Evolutionary conservation across 306 rosid species (phyloP), one percentile per base, ranked within the genome.

Genomic region (Oemleria cerasiformis): DNA sequence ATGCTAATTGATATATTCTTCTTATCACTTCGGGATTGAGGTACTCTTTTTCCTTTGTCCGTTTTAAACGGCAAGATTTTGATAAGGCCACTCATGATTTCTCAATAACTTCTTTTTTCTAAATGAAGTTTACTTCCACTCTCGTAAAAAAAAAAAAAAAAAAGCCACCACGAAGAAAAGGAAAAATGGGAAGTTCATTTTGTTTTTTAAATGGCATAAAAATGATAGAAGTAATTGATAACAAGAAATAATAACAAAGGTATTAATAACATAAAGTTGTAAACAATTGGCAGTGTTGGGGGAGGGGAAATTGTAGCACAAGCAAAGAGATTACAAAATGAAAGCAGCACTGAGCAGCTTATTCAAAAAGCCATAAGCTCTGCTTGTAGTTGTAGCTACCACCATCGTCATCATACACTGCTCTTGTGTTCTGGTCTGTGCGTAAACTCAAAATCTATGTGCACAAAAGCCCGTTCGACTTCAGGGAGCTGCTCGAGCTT

Each of bases 381-480:
- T 30, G 36, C 4, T 30, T 30, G 36, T 30, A 30, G 36, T 30
- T 30, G 36, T 30, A 30, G 36, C 36, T 30, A 30, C 30, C 20
- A 9, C 10, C 40, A 41, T 69, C 19, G 9, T 45, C 63, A 56
- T 85, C 79, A 83, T n/a, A 74, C 86, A 61, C 53, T 88, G 70
- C 73, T 70, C 72, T 86, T 88, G 71, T 91, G 97, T 66, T 91
- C 97, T 8, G 97, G 96, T 73, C 91, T 75, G 65, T 91, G 96
- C 79, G 88, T 75, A 53, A 68, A 88, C 79, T 91, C 97, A 58
- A 86, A 91, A 82, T 91, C 97, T 5, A 82, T 77, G 65, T 91
- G 97, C 62, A 91, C 97, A 48, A 91, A 91, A 63, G 97, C 97
- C 64, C 92, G 77, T 67, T 91, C 97, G 20, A 91, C 96, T n/a